Percentiles rank a stretch among this genome's conserved stretches.
phyloP scores from a whole-genome alignment of 805 yeast genomes.

The Teunomyces funiuensis region DNA sequence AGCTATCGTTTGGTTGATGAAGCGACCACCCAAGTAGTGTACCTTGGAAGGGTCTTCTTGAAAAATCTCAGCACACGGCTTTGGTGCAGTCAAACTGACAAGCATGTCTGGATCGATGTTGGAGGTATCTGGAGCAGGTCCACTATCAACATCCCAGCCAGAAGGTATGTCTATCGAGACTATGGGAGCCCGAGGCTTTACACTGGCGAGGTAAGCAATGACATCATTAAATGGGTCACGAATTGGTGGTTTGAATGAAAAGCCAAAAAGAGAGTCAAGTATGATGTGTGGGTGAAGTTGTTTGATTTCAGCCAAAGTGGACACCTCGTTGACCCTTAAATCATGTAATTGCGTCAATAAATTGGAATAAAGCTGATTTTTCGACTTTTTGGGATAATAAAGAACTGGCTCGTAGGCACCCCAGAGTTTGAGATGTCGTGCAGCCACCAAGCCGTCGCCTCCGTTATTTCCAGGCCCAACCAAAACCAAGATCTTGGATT shows the following conservation, averaged over 20 bases:
- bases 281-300: conserved; percentile 20
- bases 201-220: conserved; percentile 23
- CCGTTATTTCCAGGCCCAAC: conserved; percentile 98
- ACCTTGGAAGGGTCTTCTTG: conserved; percentile 18
- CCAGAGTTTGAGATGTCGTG: conserved; percentile 81
- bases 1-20: conserved; percentile 67
- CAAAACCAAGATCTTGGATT: conserved; percentile 57
- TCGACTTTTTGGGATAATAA: conserved; percentile 70
- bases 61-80: conserved; percentile 69
- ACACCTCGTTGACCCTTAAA: conserved; percentile 60
- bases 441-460: conserved; percentile 96
- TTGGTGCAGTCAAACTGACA: conserved; percentile 90
- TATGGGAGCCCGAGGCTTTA: conserved; percentile 56
- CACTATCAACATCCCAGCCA: conserved; percentile 95
- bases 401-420: conserved; percentile 71
- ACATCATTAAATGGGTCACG: conserved; percentile 68
- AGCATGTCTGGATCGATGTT: conserved; percentile 63
- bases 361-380: conserved; percentile 56
- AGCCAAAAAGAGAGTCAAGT: conserved; percentile 89
- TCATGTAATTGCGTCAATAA: conserved; percentile 66
- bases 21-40: conserved; percentile 92
- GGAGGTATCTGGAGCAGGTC: conserved; percentile 50
- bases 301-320: conserved; percentile 34
- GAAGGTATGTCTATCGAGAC: conserved; percentile 90
- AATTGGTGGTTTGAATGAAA: conserved; percentile 87